Base-by-base conservation (phyloP, 2,329 filamentous ascomycete genomes). In the Furcasterigmium sp. region DNA sequence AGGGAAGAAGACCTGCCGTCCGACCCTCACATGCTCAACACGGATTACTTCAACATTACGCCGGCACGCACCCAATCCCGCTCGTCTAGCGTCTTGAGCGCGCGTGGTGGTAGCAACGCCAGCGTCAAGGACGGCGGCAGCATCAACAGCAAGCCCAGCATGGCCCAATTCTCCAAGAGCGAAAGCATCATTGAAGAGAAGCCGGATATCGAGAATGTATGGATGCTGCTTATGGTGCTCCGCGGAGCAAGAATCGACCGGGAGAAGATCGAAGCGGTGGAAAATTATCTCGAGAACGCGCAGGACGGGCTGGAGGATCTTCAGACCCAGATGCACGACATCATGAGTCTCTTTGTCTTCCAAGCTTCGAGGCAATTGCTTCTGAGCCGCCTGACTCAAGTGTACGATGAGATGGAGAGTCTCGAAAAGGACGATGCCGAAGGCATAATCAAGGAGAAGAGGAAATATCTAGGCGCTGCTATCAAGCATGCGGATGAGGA, bases 301-400 rank as follows among this genome's bases (percentile, higher is more conserved):
- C 80, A 79, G 6, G 81, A 86, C 19, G 89, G 96, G 53, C 68
- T 97, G 21, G 74, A 75, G 42, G 85, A 89, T 48, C 69, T 98
- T 17, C 75, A 85, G 47, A 75, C 85, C 43, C 74, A 83, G 59
- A 91, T 95, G 75, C 84, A 87, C 43, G 81, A 89, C 36, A 86
- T 95, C 52, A 91, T 95, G 89, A 73, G 80, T 1, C 73, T 86
- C 45, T 87, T 97, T 56, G 74, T 98, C 17, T 98, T 95, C 59
- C 91, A 97, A 61, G 83, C 84, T 15, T 95, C 91, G 3, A 79
- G 91, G 19, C 80, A 84, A 48, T 80, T 90, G 45, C 73, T 97
- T 4, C 72, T 96, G 14, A 73, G 79, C 15, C 78, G 81, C 40
- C 68, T 98, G 37, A 82, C 81, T 53, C 67, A 78, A n/a, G 70